phyloP scores from a whole-genome alignment of 2,329 filamentous ascomycete genomes.

The Kalaharituber pfeilii region DNA sequence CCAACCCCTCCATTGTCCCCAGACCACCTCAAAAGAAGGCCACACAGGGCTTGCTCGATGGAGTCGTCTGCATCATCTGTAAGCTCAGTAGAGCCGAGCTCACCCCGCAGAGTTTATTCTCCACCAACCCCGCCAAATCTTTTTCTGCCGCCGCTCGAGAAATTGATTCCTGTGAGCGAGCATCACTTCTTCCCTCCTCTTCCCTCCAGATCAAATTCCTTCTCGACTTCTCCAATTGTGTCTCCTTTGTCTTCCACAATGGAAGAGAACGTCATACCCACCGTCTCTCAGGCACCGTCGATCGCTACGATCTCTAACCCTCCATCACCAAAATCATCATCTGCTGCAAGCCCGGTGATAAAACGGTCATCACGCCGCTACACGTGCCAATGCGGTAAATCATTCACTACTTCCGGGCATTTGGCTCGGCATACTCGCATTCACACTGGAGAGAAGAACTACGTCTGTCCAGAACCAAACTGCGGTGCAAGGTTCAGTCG shows the following conservation, averaged over 20 bases:
- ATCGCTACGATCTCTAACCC: conserved; percentile 11
- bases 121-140: conserved; percentile 21
- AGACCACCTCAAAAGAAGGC: conserved; percentile 18
- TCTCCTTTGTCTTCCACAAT: neutral
- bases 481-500: conserved; percentile 23
- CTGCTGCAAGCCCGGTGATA: conserved; percentile 32
- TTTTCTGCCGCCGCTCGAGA: conserved; percentile 20
- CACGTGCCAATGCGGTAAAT: conserved; percentile 54
- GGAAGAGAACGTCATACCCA: conserved; percentile 8
- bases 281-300: conserved; percentile 8
- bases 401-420: conserved; percentile 69
- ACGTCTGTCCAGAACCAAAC: conserved; percentile 20
- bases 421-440: conserved; percentile 74
- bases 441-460: conserved; percentile 56
- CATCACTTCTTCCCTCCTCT: conserved; percentile 16
- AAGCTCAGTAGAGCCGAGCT: conserved; percentile 17
- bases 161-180: conserved; percentile 17
- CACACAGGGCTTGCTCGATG: conserved; percentile 17
- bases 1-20: conserved; percentile 22
- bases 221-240: neutral
- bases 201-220: conserved; percentile 12
- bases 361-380: conserved; percentile 26
- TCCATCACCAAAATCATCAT: conserved; percentile 28
- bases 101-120: conserved; percentile 15
- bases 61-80: conserved; percentile 19